Evolutionary conservation across 2,329 filamentous ascomycete species (phyloP), one percentile per base, ranked within the genome.

Genomic region (Cordyceps pruinosa): DNA sequence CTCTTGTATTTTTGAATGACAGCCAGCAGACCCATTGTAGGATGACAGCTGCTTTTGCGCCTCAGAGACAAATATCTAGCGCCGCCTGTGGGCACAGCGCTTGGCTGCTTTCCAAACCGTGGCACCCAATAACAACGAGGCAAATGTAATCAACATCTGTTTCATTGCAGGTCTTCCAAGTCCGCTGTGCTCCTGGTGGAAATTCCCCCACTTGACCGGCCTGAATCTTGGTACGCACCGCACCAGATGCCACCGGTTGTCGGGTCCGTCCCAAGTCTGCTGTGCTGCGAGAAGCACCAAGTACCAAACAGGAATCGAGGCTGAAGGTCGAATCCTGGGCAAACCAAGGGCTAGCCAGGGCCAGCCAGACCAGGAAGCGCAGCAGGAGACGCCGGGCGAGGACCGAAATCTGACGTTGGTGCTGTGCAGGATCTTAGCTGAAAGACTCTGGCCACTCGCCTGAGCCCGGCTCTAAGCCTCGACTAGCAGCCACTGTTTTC

Each of bases 131-230:
- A 23, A 59, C 9, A 26, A 37, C 1, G 1, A 4, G 21, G 58
- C 12, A 50, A 66, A 68, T 68, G 65, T 67, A 68, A 68, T 68
- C 65, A 56, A 58, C 48, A n/a, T 56, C 52, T 56, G 57, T 53
- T 35, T 46, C 39, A 45, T 32, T 37, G 23, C 25, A 39, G 10
- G 54, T 19, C 39, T 39, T n/a, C n/a, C n/a, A n/a, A n/a, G n/a
- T n/a, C n/a, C n/a, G n/a, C n/a, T n/a, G n/a, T n/a, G n/a, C n/a
- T n/a, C n/a, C n/a, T n/a, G n/a, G n/a, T n/a, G n/a, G n/a, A n/a
- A n/a, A n/a, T n/a, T n/a, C n/a, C 54, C 54, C 53, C 44, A 56
- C 52, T 25, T 25, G 10, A 28, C 13, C 48, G 30, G 42, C 42
- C 32, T 58, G 26, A 25, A 58, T 58, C 56, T 54, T 42, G 55